phyloP scores from a whole-genome alignment of 1,284 basidiomycete species.

The Pseudozyma flocculosa region DNA sequence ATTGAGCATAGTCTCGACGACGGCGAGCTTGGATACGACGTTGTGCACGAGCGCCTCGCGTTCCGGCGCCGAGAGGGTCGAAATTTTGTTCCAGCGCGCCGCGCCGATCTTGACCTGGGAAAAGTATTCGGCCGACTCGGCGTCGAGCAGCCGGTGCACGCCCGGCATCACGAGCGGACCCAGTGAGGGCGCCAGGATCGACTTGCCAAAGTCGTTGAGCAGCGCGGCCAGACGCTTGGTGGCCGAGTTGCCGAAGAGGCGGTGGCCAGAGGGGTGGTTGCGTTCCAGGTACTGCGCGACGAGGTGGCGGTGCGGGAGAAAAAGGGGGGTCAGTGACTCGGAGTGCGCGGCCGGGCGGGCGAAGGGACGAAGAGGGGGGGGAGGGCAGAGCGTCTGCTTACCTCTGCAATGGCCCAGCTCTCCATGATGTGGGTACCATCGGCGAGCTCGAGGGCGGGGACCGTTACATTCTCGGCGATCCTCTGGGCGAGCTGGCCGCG shows the following conservation, averaged over 20 bases:
- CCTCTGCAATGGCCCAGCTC: slow-evolving; percentile 42
- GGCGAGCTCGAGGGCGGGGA: slow-evolving; percentile 37
- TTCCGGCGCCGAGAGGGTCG: slow-evolving; percentile 10
- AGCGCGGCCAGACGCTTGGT: slow-evolving; percentile 34
- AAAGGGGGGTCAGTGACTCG: neutral
- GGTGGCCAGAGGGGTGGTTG: slow-evolving; percentile 23
- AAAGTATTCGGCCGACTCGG: slow-evolving; percentile 36
- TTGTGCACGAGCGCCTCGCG: slow-evolving; percentile 14
- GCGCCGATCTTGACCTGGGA: slow-evolving; percentile 38
- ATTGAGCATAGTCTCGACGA: slow-evolving; percentile 23
- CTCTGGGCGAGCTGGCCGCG: slow-evolving; percentile 34
- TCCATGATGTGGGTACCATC: slow-evolving; percentile 45
- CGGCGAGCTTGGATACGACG: slow-evolving; percentile 23
- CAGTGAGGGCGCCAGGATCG: slow-evolving; percentile 25
- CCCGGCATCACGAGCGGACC: slow-evolving; percentile 22
- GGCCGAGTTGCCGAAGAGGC: slow-evolving; percentile 28
- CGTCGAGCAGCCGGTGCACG: slow-evolving; percentile 32
- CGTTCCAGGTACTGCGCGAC: slow-evolving; percentile 18
- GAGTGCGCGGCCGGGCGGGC: too few relatives aligned
- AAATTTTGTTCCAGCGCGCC: slow-evolving; percentile 21
- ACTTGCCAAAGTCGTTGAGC: slow-evolving; percentile 36
- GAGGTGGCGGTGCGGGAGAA: neutral
- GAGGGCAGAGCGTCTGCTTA: too few relatives aligned
- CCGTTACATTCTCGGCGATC: slow-evolving; percentile 40
- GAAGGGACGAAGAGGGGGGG: too few relatives aligned